These are phyloP conservation scores for Ustilago esculenta DNA, from an alignment of 1,284 basidiomycete species.

Conservation along the genomic window DNA sequence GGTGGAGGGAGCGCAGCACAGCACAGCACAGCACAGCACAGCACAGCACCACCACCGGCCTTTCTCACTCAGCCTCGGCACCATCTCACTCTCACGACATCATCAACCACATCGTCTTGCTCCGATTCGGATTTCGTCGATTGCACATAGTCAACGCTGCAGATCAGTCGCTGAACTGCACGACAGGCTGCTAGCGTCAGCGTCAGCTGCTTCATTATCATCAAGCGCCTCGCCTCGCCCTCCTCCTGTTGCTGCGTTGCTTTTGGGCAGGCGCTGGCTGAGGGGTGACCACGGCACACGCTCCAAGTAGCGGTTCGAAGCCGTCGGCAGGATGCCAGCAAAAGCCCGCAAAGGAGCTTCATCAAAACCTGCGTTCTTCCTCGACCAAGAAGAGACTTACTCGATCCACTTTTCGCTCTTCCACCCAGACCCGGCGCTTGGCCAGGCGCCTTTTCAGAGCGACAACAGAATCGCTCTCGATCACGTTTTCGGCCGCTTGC, in stretches of 20 bases:
- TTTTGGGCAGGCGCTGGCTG: not conserved
- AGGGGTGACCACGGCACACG: not conserved
- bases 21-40: too few relatives aligned
- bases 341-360: conserved; percentile 29
- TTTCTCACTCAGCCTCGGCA: not conserved
- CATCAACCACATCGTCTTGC: too few relatives aligned
- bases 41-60: conserved; percentile 1
- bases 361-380: conserved; percentile 21
- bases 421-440: conserved; percentile 12
- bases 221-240: too few relatives aligned
- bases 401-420: conserved; percentile 43
- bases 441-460: conserved; percentile 23
- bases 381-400: conserved; percentile 37
- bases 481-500: conserved; percentile 20
- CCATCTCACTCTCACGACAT: too few relatives aligned
- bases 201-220: too few relatives aligned
- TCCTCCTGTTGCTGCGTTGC: too few relatives aligned
- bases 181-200: too few relatives aligned
- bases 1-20: not conserved
- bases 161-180: too few relatives aligned
- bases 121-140: too few relatives aligned
- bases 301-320: not conserved
- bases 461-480: conserved; percentile 6
- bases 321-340: conserved; percentile 26
- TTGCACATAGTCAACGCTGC: too few relatives aligned